phyloP scores from a whole-genome alignment of 805 yeast species.

The Candida ulmi region DNA sequence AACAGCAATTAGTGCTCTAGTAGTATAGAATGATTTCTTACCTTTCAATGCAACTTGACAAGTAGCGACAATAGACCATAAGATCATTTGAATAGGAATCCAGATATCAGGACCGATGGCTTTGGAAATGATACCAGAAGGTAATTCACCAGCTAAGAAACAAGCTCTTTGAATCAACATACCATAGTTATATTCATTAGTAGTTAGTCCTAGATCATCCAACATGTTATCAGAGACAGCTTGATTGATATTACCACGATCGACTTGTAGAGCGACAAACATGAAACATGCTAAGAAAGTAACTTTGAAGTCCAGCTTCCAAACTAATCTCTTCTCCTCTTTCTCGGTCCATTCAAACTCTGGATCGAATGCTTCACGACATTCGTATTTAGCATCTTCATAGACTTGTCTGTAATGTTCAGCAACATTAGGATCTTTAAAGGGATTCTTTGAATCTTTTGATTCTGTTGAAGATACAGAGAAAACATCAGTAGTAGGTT shows the following conservation, averaged over 20 bases:
- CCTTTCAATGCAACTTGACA: constrained; percentile 41
- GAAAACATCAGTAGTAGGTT: no score
- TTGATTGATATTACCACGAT: constrained; percentile 50
- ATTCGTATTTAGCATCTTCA: constrained; percentile 46
- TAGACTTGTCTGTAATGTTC: constrained; percentile 39
- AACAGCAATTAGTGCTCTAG: constrained; percentile 46
- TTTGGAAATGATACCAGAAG: constrained; percentile 59
- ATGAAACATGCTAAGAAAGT: constrained; percentile 50
- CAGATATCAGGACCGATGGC: constrained; percentile 55
- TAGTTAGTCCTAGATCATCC: constrained; percentile 43
- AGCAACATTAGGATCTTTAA: constrained; percentile 37
- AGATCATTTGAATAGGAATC: constrained; percentile 52
- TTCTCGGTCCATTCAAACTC: constrained; percentile 44
- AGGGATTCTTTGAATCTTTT: constrained; percentile 8
- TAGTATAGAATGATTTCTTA: constrained; percentile 37
- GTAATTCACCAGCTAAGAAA: constrained; percentile 55
- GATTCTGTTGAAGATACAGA: no score
- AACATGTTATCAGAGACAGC: constrained; percentile 55
- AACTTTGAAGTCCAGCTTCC: constrained; percentile 50
- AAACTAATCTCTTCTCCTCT: constrained; percentile 42
- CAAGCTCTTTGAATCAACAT: constrained; percentile 41
- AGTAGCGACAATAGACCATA: constrained; percentile 53
- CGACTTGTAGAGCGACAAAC: constrained; percentile 53
- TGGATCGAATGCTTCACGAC: constrained; percentile 51
- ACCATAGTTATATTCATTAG: constrained; percentile 56